Evolutionary conservation across 1,139 yeast genomes (phyloP).

Genomic region (Saccharomyces hybrid): DNA sequence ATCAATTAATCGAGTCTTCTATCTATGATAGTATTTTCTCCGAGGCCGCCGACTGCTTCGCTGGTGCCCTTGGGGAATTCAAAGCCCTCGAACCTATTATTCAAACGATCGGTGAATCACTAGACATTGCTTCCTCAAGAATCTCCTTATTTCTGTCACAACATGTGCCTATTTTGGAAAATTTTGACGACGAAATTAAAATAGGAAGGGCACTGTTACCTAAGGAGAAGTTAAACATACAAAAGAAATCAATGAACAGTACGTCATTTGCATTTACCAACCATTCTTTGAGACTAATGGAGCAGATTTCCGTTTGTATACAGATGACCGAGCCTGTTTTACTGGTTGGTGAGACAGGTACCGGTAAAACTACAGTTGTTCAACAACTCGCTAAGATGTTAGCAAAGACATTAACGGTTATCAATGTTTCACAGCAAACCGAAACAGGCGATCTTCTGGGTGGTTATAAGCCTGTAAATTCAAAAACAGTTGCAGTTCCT

Average conservation of each 20-base stretch:
- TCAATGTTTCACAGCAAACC: slow-evolving; percentile 95
- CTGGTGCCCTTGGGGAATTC: slow-evolving; percentile 67
- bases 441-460: slow-evolving; percentile 93
- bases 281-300: slow-evolving; percentile 80
- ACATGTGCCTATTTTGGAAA: slow-evolving; percentile 60
- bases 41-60: slow-evolving; percentile 91
- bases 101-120: slow-evolving; percentile 57
- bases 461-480: slow-evolving; percentile 90
- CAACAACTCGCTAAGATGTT: slow-evolving; percentile 81
- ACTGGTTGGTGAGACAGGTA: slow-evolving; percentile 97
- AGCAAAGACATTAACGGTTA: slow-evolving; percentile 77
- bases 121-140: slow-evolving; percentile 71
- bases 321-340: slow-evolving; percentile 80
- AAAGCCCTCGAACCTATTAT: slow-evolving; percentile 57
- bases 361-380: slow-evolving; percentile 96
- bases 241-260: slow-evolving; percentile 37
- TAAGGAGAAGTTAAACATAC: slow-evolving; percentile 27
- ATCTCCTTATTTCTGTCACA: slow-evolving; percentile 56
- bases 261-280: slow-evolving; percentile 81
- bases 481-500: slow-evolving; percentile 76
- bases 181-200: slow-evolving; percentile 41
- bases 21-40: slow-evolving; percentile 72
- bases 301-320: slow-evolving; percentile 77
- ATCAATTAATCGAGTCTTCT: slow-evolving; percentile 52
- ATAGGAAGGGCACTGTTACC: slow-evolving; percentile 67